Evolutionary conservation across 2,329 filamentous ascomycete species (phyloP), one percentile per base, ranked within the genome.

Genomic region (Taxawa tesnikishii): DNA sequence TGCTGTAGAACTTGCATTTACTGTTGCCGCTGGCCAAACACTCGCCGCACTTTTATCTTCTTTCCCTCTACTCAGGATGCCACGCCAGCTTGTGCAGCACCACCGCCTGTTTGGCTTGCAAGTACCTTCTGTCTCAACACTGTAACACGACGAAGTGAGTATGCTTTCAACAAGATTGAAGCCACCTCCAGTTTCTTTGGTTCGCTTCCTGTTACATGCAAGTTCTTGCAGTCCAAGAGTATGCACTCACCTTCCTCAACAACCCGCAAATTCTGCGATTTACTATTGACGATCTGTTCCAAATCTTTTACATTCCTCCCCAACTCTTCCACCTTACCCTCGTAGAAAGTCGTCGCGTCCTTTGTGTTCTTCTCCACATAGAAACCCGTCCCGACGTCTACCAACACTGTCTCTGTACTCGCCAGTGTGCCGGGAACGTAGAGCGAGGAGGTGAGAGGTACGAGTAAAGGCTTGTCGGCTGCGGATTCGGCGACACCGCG

Each of bases 331-430:
- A 81, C 67, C 56, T 83, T 83, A 16, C 60, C 60, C 32, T 71
- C 65, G 46, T 83, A 83, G 47, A 83, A 83, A 34, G 68, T 70
- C 33, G 63, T 64, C 2, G 76, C 78, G 45, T 79, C 74, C 15
- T 60, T 55, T 1, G 69, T 66, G 7, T 61, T 68, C 64, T 98
- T 98, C 60, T 96, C 87, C 32, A 96, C 78, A 50, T 85, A 87
- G 55, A 92, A 96, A 0, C 88, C 88, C 1, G 88, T 96, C 13
- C 88, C 88, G 13, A 94, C 75, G 55, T 96, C 88, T 25, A 96
- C 84, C 37, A 96, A 67, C 5, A 94, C 84, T 39, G 75, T 77
- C 36, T 83, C 72, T 2, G 78, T 69, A 55, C 79, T 73, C 28
- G 80, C 70, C 25, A 96, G 66, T 24, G 71, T 77, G 18, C 88